Base-by-base conservation (phyloP, 805 yeast species). In the Hanseniaspora lachancei region DNA sequence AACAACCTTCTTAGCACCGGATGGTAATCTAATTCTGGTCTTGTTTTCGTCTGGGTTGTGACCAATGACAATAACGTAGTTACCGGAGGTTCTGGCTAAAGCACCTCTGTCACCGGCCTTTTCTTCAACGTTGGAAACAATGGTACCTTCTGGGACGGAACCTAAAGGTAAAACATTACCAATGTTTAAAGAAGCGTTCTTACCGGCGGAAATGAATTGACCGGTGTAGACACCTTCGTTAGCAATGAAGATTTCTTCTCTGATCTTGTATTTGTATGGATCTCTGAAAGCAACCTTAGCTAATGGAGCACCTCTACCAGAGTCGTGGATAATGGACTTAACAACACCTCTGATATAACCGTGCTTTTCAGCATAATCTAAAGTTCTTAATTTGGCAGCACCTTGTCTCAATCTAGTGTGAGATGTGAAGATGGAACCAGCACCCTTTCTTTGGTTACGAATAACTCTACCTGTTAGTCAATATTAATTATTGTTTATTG, bases 381-480 rank as follows among this genome's bases (percentile, higher is more conserved):
- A 84, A 74, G 96, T 86, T 85, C 98, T 88, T 77, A 91, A 84
- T 87, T 91, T 91, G 75, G 98, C 98, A 75, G 98, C 97, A 77
- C 98, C 98, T 81, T 93, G 87, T 86, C 98, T 89, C 78, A 93
- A 87, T 80, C 97, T 91, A 83, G 97, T 91, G 93, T 91, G 95
- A 72, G 98, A 84, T 75, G 95, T 85, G 89, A 93, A 93, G 84
- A 93, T 89, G 72, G 97, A 91, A 75, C 98, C 97, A 78, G 96
- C 96, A 86, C 97, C 97, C 82, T 93, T 93, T 89, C 99, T 89
- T 85, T 93, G 99, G 85, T 93, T 93, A 82, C 98, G 95, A 82
- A 93, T 93, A 80, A 93, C 99, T 85, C 97, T 88, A 86, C 96
- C 96, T 82, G 70, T 69, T 56, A 29, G 41, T 55, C 61, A 58